A percentile compares a stretch with the other conserved stretches of the same genome.
Conservation (phyloP, 805 yeast species). For the Brettanomyces custersianus region DNA sequence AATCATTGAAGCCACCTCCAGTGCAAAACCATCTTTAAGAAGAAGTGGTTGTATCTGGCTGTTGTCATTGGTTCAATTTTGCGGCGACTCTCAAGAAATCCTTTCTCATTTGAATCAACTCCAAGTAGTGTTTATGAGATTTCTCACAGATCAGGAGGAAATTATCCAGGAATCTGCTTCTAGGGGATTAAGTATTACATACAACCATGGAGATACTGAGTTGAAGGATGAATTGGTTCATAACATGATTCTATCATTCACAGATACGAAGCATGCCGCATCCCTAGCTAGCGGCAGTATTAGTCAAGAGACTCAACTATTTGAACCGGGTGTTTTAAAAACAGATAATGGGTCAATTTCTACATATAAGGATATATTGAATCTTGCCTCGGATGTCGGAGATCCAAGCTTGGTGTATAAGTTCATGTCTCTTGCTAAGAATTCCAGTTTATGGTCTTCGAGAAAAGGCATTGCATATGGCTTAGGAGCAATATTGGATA, state of each 20-base stretch:
- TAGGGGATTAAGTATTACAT: conserved; percentile 74
- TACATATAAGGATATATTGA: conserved; percentile 84
- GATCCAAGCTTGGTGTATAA: conserved; percentile 91
- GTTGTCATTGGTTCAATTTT: conserved; percentile 67
- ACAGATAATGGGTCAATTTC: conserved; percentile 83
- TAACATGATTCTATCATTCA: conserved; percentile 66
- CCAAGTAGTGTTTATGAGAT: conserved; percentile 68
- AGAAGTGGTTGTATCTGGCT: conserved; percentile 82
- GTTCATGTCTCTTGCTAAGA: conserved; percentile 86
- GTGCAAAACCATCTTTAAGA: conserved; percentile 66
- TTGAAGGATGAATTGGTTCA: conserved; percentile 66
- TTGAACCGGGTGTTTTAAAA: conserved; percentile 71
- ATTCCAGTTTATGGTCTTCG: conserved; percentile 85
- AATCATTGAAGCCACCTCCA: conserved; percentile 43
- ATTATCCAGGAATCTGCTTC: conserved; percentile 89
- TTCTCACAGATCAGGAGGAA: conserved; percentile 76
- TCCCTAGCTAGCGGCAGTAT: conserved; percentile 54
- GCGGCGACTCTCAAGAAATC: conserved; percentile 40
- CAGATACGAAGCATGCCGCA: conserved; percentile 47
- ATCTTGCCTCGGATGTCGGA: conserved; percentile 87
- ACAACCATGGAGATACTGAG: conserved; percentile 63
- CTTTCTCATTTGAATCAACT: conserved; percentile 42
- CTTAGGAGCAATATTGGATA: conserved; percentile 73
- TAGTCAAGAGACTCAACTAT: conserved; percentile 71
- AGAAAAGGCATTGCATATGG: conserved; percentile 94